phyloP scores from a whole-genome alignment of 2,329 filamentous ascomycete species.

The Penicillium sp. region DNA sequence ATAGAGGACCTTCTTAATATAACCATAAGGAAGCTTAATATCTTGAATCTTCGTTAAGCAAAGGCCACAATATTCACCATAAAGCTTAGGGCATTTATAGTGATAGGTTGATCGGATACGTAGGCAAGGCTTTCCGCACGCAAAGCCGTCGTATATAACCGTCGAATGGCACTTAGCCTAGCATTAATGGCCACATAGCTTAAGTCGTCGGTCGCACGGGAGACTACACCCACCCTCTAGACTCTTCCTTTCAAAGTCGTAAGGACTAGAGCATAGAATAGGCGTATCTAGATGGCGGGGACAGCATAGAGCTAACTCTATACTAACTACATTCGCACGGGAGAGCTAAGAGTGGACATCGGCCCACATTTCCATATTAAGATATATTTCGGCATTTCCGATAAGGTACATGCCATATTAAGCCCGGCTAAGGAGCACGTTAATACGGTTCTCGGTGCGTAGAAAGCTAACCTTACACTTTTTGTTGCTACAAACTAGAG shows the following conservation, averaged over 20 bases:
- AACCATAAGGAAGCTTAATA: conserved; percentile 8
- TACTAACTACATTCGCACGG: not conserved
- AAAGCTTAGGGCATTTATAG: conserved; percentile 7
- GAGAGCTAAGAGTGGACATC: conserved; percentile 6
- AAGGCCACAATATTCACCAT: conserved; percentile 7
- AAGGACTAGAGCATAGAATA: conserved; percentile 5
- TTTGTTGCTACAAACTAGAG: conserved; percentile 63
- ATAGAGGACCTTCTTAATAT: not conserved
- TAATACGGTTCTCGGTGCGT: conserved; percentile 59
- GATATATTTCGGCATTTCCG: conserved; percentile 10
- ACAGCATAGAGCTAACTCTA: conserved; percentile 3
- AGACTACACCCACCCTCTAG: conserved; percentile 11
- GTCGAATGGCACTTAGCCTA: conserved; percentile 8
- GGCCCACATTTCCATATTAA: conserved; percentile 9
- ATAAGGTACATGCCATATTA: conserved; percentile 12
- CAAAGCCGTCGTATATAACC: conserved; percentile 6
- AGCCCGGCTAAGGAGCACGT: conserved; percentile 54
- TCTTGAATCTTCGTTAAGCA: conserved; percentile 4
- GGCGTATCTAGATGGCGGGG: conserved; percentile 5
- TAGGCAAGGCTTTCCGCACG: conserved; percentile 7
- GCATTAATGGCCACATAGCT: conserved; percentile 13
- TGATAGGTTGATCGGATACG: conserved; percentile 7
- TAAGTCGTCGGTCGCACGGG: conserved; percentile 6
- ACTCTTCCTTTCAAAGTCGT: conserved; percentile 9
- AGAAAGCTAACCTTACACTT: conserved; percentile 59